Evolutionary conservation across 164 flowering plant genomes (phyloP), one percentile per base, ranked within the genome.

Genomic region (Chimonanthus praecox): DNA sequence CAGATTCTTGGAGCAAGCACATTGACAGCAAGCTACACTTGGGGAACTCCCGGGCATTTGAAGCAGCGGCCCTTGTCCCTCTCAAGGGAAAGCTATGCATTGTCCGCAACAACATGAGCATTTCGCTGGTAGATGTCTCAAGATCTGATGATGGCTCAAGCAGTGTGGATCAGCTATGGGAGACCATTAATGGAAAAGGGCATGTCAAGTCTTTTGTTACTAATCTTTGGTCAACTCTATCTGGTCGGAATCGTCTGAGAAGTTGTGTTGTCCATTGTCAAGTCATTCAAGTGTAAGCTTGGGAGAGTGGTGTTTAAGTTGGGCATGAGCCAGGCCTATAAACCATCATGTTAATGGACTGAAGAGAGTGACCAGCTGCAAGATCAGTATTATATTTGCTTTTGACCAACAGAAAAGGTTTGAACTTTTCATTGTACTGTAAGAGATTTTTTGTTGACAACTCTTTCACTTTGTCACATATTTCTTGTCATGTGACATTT

Each of bases 191-290:
- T 0, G 90, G 90, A 7, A 91, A 82, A 82, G 90, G 96, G 62
- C 96, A 88, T 69, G 85, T 87, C 79, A 89, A 77, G 80, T 88
- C 86, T 5, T 72, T 90, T 49, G 82, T 90, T 49, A 74, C 88
- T 11, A 86, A 89, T 76, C 82, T 89, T 45, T 89, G 83, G 90
- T 88, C 92, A 20, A 91, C 87, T 75, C 76, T 91, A 67, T 86
- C 92, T 7, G 90, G 90, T 49, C 70, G 88, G 78, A 82, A 79
- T 80, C 86, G 91, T 9, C 83, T 88, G 51, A 88, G 84, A 76
- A 91, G 87, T 69, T 93, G 85, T 80, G 88, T 89, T 67, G 87
- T 91, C 66, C 96, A 91, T 20, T 89, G 92, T 76, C 92, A 90
- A 82, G 90, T 90, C 76, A 88, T 89, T 81, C 89, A 84, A 79